Conservation (phyloP, 371 early-diverging fungal species). For the Smittium culicis region DNA sequence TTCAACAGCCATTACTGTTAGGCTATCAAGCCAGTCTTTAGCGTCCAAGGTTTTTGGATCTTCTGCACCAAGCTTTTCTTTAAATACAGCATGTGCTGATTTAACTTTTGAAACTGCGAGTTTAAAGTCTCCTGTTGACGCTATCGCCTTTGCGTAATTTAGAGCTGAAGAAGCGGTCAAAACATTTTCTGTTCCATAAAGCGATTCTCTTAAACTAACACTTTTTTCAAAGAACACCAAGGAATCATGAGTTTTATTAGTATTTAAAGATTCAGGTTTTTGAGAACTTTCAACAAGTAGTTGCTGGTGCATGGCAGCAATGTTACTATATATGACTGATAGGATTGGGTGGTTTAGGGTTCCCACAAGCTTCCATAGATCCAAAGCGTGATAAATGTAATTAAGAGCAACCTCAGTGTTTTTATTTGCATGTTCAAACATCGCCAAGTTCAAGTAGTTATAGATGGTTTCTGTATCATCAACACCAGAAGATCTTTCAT, state of each 20-base stretch:
- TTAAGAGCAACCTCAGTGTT: constrained; percentile 38
- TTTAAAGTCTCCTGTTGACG: constrained; percentile 59
- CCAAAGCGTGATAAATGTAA: constrained; percentile 64
- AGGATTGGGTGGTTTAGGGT: constrained; percentile 68
- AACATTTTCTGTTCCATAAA: constrained; percentile 62
- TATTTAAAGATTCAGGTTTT: constrained; percentile 20
- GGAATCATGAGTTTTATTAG: constrained; percentile 44
- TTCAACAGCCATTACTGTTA: constrained; percentile 41
- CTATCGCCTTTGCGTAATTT: constrained; percentile 58
- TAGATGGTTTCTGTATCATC: constrained; percentile 81
- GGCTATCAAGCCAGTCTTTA: constrained; percentile 53
- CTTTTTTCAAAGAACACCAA: constrained; percentile 62
- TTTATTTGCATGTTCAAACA: constrained; percentile 71
- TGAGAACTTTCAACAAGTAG: constrained; percentile 34
- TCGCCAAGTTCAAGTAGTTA: constrained; percentile 73
- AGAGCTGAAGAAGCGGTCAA: constrained; percentile 55
- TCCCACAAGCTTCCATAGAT: constrained; percentile 66
- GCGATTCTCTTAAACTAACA: constrained; percentile 43
- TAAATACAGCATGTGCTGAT: constrained; percentile 52
- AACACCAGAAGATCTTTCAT: constrained; percentile 70
- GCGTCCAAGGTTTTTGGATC: constrained; percentile 59
- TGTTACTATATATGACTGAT: constrained; percentile 71
- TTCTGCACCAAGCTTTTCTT: constrained; percentile 49
- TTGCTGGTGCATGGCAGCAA: constrained; percentile 72
- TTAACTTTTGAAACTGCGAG: constrained; percentile 59